Conservation (phyloP, 176 grass and related monocot genomes). For the Thinopyrum elongatum region DNA sequence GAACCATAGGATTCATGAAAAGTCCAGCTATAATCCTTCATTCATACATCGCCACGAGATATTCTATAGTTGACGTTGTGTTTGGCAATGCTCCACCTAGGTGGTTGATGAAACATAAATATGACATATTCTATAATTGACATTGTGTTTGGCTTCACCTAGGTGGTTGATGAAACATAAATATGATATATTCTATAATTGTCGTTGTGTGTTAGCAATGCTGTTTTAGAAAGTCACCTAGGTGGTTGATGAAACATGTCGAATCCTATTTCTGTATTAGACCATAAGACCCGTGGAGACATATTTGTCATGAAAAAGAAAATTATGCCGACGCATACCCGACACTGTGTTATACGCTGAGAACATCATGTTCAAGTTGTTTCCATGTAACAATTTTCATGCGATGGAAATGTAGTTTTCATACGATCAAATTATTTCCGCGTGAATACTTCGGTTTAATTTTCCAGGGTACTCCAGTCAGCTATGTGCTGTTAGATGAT, state of each 20-base stretch:
- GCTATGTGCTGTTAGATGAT: not conserved
- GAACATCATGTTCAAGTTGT: not conserved
- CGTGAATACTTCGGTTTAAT: not conserved
- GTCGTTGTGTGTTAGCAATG: not conserved
- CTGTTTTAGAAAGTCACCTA: not conserved
- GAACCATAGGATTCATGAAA: not conserved
- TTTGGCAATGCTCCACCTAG: too few relatives aligned
- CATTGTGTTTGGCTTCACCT: not conserved
- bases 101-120: too few relatives aligned
- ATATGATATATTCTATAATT: not conserved
- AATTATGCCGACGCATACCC: not conserved
- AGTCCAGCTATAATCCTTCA: not conserved
- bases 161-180: too few relatives aligned
- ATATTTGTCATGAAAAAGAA: not conserved
- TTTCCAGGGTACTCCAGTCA: not conserved
- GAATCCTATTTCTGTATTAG: too few relatives aligned
- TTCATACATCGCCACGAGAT: not conserved
- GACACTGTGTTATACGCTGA: not conserved
- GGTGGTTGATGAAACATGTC: not conserved
- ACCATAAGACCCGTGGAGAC: too few relatives aligned
- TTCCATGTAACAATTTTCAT: not conserved
- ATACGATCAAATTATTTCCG: not conserved
- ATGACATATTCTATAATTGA: not conserved
- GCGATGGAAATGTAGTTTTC: not conserved
- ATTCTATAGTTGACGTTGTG: not conserved